phyloP scores from a whole-genome alignment of 2,329 filamentous ascomycete genomes.

The Colletotrichum trifolii region DNA sequence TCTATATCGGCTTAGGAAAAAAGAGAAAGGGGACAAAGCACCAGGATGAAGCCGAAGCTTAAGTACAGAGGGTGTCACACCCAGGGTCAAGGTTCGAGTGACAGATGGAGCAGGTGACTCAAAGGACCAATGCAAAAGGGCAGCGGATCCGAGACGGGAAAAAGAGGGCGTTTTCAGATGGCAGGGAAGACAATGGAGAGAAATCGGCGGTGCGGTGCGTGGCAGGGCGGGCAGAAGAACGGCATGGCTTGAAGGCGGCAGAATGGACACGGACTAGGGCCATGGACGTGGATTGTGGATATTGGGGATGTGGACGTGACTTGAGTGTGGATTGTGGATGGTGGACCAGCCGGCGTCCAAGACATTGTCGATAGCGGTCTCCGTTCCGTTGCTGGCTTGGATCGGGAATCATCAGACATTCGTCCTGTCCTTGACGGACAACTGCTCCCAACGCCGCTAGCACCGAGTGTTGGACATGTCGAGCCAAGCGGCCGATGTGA shows the following conservation, averaged over 20 bases:
- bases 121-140: conserved; percentile 35
- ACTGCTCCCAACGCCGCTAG: not conserved
- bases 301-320: not conserved
- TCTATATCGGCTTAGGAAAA: conserved; percentile 25
- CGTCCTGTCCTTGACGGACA: not conserved
- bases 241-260: conserved; percentile 7
- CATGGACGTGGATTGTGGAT: not conserved
- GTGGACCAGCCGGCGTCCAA: too few relatives aligned
- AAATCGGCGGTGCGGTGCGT: conserved; percentile 7
- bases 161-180: conserved; percentile 31
- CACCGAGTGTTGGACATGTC: too few relatives aligned
- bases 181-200: conserved; percentile 30
- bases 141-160: conserved; percentile 30
- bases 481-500: not conserved
- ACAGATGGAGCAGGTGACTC: conserved; percentile 38
- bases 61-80: conserved; percentile 33
- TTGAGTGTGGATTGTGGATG: too few relatives aligned
- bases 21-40: conserved; percentile 27
- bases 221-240: not conserved
- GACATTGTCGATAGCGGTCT: too few relatives aligned
- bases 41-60: conserved; percentile 32
- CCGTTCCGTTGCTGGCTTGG: conserved; percentile 22
- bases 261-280: not conserved
- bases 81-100: conserved; percentile 30
- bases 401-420: conserved; percentile 6